Base-by-base conservation (phyloP, 805 yeast species). In the Candida piceae region DNA sequence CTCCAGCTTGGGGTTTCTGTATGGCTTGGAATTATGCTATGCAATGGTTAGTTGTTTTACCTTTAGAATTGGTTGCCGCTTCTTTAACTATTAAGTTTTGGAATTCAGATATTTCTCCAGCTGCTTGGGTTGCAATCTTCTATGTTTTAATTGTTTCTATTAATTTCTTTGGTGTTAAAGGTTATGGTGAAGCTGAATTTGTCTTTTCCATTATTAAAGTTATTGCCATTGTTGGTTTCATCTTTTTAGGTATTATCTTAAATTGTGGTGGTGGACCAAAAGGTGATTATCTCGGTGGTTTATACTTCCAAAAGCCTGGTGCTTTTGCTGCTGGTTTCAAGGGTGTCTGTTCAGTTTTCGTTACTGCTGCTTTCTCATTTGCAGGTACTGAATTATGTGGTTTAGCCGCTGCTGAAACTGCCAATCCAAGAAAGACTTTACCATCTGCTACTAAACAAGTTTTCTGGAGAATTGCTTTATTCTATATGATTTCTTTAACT, bases 171-270 rank as follows among this genome's bases (percentile, higher is more conserved):
- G 84, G 85, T 48, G 80, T 77, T 25, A 67, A 63, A 48, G 84
- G 84, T 40, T 80, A 78, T 50, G 85, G 84, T 58, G 86, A 80
- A 58, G 77, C 78, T 23, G 86, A 80, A 57, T 77, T 73, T 46
- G 52, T 74, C 30, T 70, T 80, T 48, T 73, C 79, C 36, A 32
- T 64, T 16, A 62, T 72, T 38, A 80, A 80, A 55, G 72, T 77
- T n/a, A 32, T 67, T 15, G 78, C 82, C 57, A 70, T 80, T 35
- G 38, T 68, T 29, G 84, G 82, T 5, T 80, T 78, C 52, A 67
- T 74, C 40, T 67, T 80, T 38, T 60, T 78, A 34, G 71, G 76
- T 41, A 65, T 79, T 33, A 63, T 78, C 16, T 58, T 78, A 34
- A 70, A 72, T 40, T 62, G 74, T 50, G 86, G 86, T 54, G 87